phyloP scores from a whole-genome alignment of 1,284 basidiomycete genomes.

The Golubevia pallescens region DNA sequence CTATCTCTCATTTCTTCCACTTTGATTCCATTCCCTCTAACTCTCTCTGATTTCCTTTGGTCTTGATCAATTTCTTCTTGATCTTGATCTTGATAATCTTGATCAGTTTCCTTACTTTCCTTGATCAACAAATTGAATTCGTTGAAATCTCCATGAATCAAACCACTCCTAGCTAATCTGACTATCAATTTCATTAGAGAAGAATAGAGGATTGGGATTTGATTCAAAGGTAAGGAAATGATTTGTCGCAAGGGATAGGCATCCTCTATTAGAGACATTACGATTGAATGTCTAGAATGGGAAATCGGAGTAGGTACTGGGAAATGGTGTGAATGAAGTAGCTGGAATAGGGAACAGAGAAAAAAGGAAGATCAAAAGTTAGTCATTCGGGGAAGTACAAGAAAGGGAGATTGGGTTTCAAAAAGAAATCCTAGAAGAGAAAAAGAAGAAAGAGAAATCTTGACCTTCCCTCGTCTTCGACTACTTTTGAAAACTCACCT shows the following conservation, averaged over 20 bases:
- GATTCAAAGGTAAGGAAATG: constrained; percentile 38
- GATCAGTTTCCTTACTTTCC: constrained; percentile 13
- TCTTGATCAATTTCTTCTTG: constrained; percentile 10
- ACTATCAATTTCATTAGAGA: constrained; percentile 61
- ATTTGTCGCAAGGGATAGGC: constrained; percentile 61
- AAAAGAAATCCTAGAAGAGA: not conserved
- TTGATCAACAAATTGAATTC: constrained; percentile 61
- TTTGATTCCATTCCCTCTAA: not conserved
- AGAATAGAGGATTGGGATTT: constrained; percentile 49
- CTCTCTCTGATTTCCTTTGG: constrained; percentile 8
- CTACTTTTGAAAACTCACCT: constrained; percentile 10
- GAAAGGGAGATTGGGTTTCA: not conserved
- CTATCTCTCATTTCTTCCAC: not conserved
- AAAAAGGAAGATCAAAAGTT: not conserved
- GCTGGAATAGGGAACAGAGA: constrained; percentile 10
- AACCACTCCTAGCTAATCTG: constrained; percentile 45
- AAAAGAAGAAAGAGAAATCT: not conserved
- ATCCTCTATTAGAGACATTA: constrained; percentile 51
- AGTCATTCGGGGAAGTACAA: not conserved
- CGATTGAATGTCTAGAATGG: constrained; percentile 52
- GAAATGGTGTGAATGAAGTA: constrained; percentile 51
- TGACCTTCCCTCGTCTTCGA: too few species aligned
- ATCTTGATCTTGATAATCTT: not conserved
- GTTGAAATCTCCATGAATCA: constrained; percentile 63
- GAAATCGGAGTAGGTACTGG: constrained; percentile 56